Base-by-base conservation (phyloP, 2,329 filamentous ascomycete genomes). In the Rhynchosporium secalis region DNA sequence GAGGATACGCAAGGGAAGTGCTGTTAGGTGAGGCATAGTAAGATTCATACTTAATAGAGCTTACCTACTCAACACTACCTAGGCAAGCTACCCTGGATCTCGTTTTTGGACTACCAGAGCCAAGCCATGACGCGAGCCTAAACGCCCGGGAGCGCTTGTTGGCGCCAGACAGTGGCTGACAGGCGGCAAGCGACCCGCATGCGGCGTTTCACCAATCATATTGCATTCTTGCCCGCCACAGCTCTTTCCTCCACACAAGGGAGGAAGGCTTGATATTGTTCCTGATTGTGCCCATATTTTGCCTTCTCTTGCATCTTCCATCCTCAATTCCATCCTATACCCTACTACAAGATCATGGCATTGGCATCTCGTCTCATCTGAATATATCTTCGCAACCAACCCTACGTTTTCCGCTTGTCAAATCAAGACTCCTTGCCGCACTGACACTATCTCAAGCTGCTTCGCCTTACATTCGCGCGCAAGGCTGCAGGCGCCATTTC, bases 401-500 rank as follows among this genome's bases (percentile, higher is more conserved):
- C 31, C 29, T 6, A 29, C 26, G 33, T 41, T 33, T 33, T 15
- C 36, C n/a, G 12, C 46, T 33, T 58, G 5, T 20, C 48, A 45
- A n/a, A 31, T 46, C 51, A 36, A 28, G 10, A 46, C 48, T 47
- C 46, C 26, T 48, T 29, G 48, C 40, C 58, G 49, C 47, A 48
- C 49, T 47, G 40, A 55, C 51, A n/a, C 40, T 5, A 29, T 15
- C 10, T 9, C 45, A 41, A 48, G 31, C 20, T 43, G 45, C 49
- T 56, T 40, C 62, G 62, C 49, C 60, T 40, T 62, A 61, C 65
- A 67, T 62, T 57, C 52, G 41, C 47, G 26, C 41, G 46, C 63
- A 62, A 65, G 63, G 65, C 64, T 67, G 55, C 58, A 61, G 58
- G 40, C 54, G n/a, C 38, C 54, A 56, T 41, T 28, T 54, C 51